Evolutionary conservation across 768 basidiomycete genomes (phyloP), one percentile per base, ranked within the genome.

Genomic region (Strobilomyces confusus): DNA sequence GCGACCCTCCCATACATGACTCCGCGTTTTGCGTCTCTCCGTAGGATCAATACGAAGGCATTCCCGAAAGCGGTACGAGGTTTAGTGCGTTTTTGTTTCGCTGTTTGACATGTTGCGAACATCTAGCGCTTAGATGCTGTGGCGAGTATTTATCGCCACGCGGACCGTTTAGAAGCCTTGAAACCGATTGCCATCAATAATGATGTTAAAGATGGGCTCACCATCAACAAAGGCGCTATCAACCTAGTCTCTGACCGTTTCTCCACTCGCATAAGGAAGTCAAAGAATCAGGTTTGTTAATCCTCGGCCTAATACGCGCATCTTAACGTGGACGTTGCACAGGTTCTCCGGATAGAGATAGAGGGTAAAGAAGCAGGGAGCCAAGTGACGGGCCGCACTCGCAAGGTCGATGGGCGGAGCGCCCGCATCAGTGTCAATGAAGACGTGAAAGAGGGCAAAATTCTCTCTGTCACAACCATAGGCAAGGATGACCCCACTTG

Each of bases 401-500:
- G 59, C 2, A 51, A 9, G 55, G 63, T 57, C 58, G 15, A 56
- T 37, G 80, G 82, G 4, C 78, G 79, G 8, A 59, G 58, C 13
- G 76, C 70, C 0, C 57, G 26, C 4, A 57, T 81, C 25, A 29
- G 38, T 12, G 40, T 77, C 32, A 48, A 61, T 5, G 63, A 51
- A 11, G n/a, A 59, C 1, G 20, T 72, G 19, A n/a, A 41, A 30
- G 55, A 53, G 2, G 40, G 51, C 15, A 58, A 46, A 23, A 54
- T 69, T 44, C 15, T 60, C 17, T 64, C 67, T 4, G 72, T 88
- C 38, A 75, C 65, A 9, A 78, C 83, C 4, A 68, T 78, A 40
- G 86, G 84, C 3, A 77, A 74, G 26, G 82, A 78, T 49, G 72
- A 69, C 26, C 78, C 76, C 0, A 89, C 86, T 2, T 70, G 58